Base-by-base conservation (phyloP, 2,329 filamentous ascomycete genomes). In the Beauveria scarabaeidicola region DNA sequence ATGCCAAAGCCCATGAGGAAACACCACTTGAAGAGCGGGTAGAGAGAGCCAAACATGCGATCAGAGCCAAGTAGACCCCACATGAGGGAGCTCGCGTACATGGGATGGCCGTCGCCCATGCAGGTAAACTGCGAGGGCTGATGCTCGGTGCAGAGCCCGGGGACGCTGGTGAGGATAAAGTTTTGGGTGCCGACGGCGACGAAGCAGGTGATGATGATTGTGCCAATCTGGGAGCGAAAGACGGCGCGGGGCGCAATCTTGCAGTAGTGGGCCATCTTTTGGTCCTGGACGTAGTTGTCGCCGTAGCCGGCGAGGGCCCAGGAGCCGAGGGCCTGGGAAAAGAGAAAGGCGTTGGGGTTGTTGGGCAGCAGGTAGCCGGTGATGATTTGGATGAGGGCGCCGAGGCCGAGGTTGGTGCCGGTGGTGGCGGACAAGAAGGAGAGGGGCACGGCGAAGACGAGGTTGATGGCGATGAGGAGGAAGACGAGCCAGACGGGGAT, bases 41-140 rank as follows among this genome's bases (percentile, higher is more conserved):
- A 77, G 40, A 76, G 64, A 3, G 68, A 66, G 58, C 72, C 70
- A 64, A 78, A 78, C 71, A 77, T 70, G 15, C 78, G 72, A 1
- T 70, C 69, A 0, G 80, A 80, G 1, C 80, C 80, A 17, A 82
- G 75, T n/a, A 75, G 72, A 48, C 76, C 80, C 78, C 78, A 81
- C 59, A 81, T 75, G 17, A 80, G 53, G 21, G 59, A 71, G 1
- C 74, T 76, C 2, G 75, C 75, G 3, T 75, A 79, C 63, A 75
- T 78, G 5, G 77, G 73, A n/a, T 75, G 76, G n/a, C 75, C 72
- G 8, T 76, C 77, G 61, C 74, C 72, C 15, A 78, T 77, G 63
- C 79, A 82, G 21, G 73, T 75, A 66, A 80, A 81, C 6, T 75
- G 72, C 61, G 78, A 75, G 0, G 68, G 64, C 61, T 72, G 68